Base-by-base conservation (phyloP, 2,329 filamentous ascomycete genomes). In the Paraphaeosphaeria minitans region DNA sequence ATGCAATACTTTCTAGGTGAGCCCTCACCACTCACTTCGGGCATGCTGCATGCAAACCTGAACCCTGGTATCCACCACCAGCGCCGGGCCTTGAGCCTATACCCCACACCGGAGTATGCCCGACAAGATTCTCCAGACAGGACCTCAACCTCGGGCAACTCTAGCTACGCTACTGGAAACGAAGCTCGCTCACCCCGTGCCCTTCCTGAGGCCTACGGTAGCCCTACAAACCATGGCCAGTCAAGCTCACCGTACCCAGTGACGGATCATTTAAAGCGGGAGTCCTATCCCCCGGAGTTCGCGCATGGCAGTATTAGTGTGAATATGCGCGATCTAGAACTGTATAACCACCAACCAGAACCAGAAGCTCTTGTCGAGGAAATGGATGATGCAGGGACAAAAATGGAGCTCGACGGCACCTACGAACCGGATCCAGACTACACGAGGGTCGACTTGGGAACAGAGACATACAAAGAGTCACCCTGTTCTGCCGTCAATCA, bases 1-100 rank as follows among this genome's bases (percentile, higher is more conserved):
- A 70, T 77, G 69, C 70, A 76, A 50, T 75, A 75, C 24, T 77
- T 72, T 56, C 66, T 77, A 57, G 55, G 62, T 41, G 74, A 76
- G 39, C 58, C 61, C 19, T 66, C 66, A 31, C 71, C 73, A 8
- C 66, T 74, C 22, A 53, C 66, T 21, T 50, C 57, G 4, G 67
- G 67, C 9, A 57, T 74, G n/a, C 66, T 75, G 21, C 66, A 73
- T 43, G 68, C 69, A 27, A 72, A 73, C 21, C 60, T 69, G 27
- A 49, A 62, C 37, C 47, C 47, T n/a, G 52, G 55, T 24, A 48
- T 57, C 22, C 65, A 65, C 4, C 48, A 66, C 9, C 58, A 68
- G 12, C 57, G 45, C 14, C 72, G 64, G 27, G 56, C 58, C 33
- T 55, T 63, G 5, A 46, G 50, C 22, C 64, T 64, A 16, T 69